Evolutionary conservation across 78 protist genomes (phyloP), one percentile per base, ranked within the genome.

Genomic region (Acrasis kona): DNA sequence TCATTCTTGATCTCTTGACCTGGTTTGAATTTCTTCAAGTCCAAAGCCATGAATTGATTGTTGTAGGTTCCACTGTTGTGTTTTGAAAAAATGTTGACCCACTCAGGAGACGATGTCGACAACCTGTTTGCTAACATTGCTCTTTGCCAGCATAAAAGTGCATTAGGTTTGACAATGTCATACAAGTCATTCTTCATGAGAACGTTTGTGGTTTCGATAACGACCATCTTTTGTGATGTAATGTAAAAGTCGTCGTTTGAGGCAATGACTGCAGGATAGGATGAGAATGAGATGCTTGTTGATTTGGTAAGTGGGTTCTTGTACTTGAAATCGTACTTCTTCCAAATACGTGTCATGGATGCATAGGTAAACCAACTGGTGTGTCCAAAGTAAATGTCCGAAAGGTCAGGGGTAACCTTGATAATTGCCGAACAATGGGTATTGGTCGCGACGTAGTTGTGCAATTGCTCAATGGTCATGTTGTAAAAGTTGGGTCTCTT

Each of bases 21-120:
- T 5, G 82, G 77, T 32, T 10, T 10, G 40, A 88, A 88, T 10
- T 57, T 41, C 9, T 84, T 92, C 50, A 73, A 64, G 34, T 86
- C 89, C 39, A 87, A 35, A 1, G 84, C 70, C 77, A 86, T 83
- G 87, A 85, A 89, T 76, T 89, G 93, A 61, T 83, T 85, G 72
- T 76, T 42, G 64, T 89, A 89, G 37, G 93, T 89, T 41, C 91
- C 91, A 65, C 82, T 70, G 66, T 83, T 83, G 34, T 84, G 61
- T 10, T 10, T 65, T n/a, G 29, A 35, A 41, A 73, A 72, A 9
- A 72, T 2, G 27, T 27, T 10, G 31, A 28, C 4, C 84, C 88
- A 84, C 10, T 76, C 28, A 41, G 58, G 2, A 36, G 39, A 58
- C 27, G 6, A 8, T 35, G n/a, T 10, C 39, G 82, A 77, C 28